Conservation (phyloP, 2,329 filamentous ascomycete species). For the Simplicillium aogashimaense region DNA sequence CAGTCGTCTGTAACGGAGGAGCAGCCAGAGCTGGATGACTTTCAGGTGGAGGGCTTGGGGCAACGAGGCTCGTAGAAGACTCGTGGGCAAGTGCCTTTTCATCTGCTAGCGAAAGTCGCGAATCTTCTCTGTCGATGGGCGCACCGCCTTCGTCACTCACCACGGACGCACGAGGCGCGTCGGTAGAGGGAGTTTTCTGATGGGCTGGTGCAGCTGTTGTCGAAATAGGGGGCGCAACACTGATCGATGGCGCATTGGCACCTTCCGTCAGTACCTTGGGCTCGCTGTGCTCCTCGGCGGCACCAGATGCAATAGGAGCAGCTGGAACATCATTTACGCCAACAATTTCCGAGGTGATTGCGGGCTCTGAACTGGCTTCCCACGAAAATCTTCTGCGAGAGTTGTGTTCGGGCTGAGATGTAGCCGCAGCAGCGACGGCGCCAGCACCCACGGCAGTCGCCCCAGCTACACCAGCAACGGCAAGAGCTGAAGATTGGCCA, state of each 20-base stretch:
- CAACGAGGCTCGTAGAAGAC: constrained; percentile 16
- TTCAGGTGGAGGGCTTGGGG: constrained; percentile 25
- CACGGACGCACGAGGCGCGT: no score
- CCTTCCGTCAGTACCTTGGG: no score
- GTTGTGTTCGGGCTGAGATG: neutral
- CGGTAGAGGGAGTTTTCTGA: no score
- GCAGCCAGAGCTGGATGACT: constrained; percentile 23
- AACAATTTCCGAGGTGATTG: no score
- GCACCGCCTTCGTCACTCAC: no score
- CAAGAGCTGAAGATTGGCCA: no score
- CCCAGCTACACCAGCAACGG: neutral
- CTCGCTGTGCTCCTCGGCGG: no score
- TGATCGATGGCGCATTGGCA: neutral
- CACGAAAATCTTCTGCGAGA: neutral
- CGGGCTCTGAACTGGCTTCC: no score
- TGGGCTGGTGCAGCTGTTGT: no score
- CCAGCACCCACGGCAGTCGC: neutral
- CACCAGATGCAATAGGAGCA: no score
- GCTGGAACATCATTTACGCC: no score
- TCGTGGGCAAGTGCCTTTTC: constrained; percentile 30
- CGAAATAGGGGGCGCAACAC: neutral
- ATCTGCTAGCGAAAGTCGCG: constrained; percentile 29
- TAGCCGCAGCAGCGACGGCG: neutral
- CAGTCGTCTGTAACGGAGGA: constrained; percentile 8
- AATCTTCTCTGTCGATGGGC: constrained; percentile 9